phyloP scores from a whole-genome alignment of 345 rosid genomes.

The Bruguiera gymnorhiza region DNA sequence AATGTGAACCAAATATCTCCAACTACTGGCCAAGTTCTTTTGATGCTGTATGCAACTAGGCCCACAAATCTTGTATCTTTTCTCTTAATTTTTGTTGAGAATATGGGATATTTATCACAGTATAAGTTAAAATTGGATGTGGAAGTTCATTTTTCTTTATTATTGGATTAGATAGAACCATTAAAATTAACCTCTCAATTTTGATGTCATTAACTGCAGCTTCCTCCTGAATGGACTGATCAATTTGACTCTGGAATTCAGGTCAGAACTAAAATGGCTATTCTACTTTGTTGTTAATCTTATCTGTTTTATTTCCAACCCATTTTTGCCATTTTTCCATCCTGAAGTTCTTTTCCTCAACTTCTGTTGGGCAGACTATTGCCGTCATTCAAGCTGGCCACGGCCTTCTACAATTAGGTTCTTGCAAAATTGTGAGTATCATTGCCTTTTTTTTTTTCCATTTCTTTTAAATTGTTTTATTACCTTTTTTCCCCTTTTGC shows the following conservation, averaged over 20 bases:
- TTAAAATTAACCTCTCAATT: conserved; percentile 28
- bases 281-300: conserved; percentile 3
- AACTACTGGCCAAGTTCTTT: conserved; percentile 99
- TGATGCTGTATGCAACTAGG: conserved; percentile 68
- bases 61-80: conserved; percentile 5
- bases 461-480: background rate
- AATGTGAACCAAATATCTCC: conserved; percentile 88
- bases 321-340: background rate
- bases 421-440: conserved; percentile 87
- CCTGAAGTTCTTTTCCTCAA: conserved; percentile 7
- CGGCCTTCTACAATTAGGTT: conserved; percentile 91
- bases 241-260: conserved; percentile 99
- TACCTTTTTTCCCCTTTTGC: background rate
- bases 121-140: background rate
- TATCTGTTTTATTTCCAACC: background rate
- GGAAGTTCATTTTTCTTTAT: conserved; percentile 9
- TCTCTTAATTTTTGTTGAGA: background rate
- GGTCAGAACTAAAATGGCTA: conserved; percentile 38
- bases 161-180: conserved; percentile 30
- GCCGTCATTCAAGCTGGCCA: conserved; percentile 99
- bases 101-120: background rate
- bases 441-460: background rate
- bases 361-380: conserved; percentile 58
- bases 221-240: conserved; percentile 98
- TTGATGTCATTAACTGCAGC: conserved; percentile 52